Conservation (phyloP, 179 eudicot species). For the Corrigiola litoralis region DNA sequence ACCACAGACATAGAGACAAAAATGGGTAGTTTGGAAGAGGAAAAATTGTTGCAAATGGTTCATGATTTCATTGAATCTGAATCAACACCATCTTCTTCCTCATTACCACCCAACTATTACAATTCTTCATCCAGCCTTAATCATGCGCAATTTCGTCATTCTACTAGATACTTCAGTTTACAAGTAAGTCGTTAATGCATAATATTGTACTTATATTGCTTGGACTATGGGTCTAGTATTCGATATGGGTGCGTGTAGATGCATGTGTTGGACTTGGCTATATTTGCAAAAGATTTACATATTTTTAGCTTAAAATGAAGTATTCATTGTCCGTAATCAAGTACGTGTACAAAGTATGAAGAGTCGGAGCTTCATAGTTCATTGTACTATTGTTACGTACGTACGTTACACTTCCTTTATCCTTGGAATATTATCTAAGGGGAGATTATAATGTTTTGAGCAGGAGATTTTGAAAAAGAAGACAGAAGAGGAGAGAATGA, state of each 20-base stretch:
- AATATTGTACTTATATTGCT: not conserved
- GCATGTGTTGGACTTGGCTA: no score
- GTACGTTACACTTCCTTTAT: no score
- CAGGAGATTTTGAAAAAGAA: slow-evolving; percentile 27
- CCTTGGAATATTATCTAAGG: no score
- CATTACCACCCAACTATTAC: not conserved
- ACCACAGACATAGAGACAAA: not conserved
- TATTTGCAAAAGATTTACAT: no score
- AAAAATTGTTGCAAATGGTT: slow-evolving; percentile 40
- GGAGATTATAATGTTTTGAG: not conserved
- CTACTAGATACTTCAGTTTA: slow-evolving; percentile 13
- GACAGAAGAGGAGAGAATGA: slow-evolving; percentile 24
- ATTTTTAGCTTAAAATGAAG: no score
- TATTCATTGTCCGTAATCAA: no score
- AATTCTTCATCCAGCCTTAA: slow-evolving; percentile 3
- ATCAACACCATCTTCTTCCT: slow-evolving; percentile 7
- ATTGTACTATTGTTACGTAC: no score
- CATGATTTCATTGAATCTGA: slow-evolving; percentile 46
- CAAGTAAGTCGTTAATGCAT: slow-evolving; percentile 33
- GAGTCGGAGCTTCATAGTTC: no score
- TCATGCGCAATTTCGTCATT: slow-evolving; percentile 12
- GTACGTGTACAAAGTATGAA: no score
- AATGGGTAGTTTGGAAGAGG: slow-evolving; percentile 44
- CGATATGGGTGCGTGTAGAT: no score
- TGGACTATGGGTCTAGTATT: no score